Evolutionary conservation across 257 asterid genomes (phyloP), one percentile per base, ranked within the genome.

Genomic region (Gentiana macrophylla): DNA sequence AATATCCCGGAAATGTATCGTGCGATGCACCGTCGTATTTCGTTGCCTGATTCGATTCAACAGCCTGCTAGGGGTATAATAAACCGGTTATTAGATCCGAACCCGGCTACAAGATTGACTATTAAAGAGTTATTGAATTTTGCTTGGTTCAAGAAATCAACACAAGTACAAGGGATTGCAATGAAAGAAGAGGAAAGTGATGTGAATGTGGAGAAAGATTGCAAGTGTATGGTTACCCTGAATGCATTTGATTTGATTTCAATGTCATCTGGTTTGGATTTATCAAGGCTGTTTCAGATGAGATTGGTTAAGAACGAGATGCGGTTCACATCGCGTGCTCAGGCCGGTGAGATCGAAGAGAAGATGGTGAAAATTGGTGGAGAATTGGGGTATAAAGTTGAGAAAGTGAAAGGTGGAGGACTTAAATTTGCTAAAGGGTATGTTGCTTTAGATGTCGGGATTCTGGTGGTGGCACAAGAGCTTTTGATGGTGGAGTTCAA

Each of bases 211-310:
- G 77, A 78, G 13, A 63, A 65, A 1, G 74, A 73, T 5, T 49
- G 57, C 12, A 77, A 62, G 2, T 55, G 62, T 37, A 46, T 46
- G 63, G 62, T 67, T n/a, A 68, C 56, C 38, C 72, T 81, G 66
- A 87, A 80, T 48, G 97, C 98, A 2, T 91, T 91, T 51, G 94
- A 91, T 65, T 49, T 91, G 66, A 91, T 91, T 1, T 77, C 90
- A 0, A 70, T 84, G 93, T 84, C 94, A 1, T 79, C 97, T 0
- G 94, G 98, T 56, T 67, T 91, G 45, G 70, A 91, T 64, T 61
- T 91, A 9, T 84, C 97, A 0, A 80, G 85, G 54, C 71, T 91
- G 4, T 85, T 91, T 11, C 88, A 85, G 64, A 49, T 38, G 12
- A 84, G 74, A 61, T 47, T 55, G 64, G 68, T 49, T 1, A 80